A percentile compares a stretch with the other conserved stretches of the same genome.
Conservation (phyloP, 257 asterid species). For the Schizonepeta tenuifolia region DNA sequence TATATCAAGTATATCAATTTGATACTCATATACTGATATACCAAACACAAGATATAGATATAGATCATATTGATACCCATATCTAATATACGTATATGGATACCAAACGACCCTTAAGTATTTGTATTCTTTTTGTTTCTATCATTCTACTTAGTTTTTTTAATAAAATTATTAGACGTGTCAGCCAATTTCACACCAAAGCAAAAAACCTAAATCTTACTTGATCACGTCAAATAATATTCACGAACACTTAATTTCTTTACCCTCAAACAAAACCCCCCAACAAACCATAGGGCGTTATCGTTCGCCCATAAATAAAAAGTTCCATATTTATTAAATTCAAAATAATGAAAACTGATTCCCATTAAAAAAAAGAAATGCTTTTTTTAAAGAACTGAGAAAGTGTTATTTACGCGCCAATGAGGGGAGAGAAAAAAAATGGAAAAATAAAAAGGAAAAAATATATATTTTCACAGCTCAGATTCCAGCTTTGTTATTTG, state of each 20-base stretch:
- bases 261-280: no score
- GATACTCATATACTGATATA: no score
- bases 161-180: neutral
- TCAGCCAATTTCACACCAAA: neutral
- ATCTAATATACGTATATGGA: no score
- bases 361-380: neutral
- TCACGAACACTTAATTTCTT: neutral
- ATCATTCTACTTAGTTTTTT: neutral
- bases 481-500: constrained; percentile 42
- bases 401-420: constrained; percentile 20
- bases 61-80: no score
- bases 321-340: neutral
- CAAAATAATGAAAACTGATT: neutral
- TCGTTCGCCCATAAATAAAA: neutral
- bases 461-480: constrained; percentile 43
- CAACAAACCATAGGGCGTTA: no score
- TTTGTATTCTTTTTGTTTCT: neutral
- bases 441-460: neutral
- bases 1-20: no score
- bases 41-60: no score
- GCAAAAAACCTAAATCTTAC: neutral
- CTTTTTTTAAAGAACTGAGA: no score
- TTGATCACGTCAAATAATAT: neutral
- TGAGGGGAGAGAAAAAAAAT: constrained; percentile 8
- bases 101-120: no score